phyloP scores from a whole-genome alignment of 306 rosid species.

The peach (Prunus persica) region Prunus_persica_NCBIv2 NC_034009.1:32279001-32279500 shows the following conservation, averaged over 20 bases:
- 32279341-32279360: not conserved
- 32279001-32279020: not conserved
- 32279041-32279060: not conserved
- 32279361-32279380: slow-evolving; percentile 83
- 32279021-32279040: not conserved
- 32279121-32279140: not conserved
- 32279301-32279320: not conserved
- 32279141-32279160: too few species aligned
- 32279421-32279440: slow-evolving; percentile 57
- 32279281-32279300: not conserved
- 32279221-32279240: not conserved
- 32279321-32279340: not conserved
- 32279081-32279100: too few species aligned
- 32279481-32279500: slow-evolving; percentile 20
- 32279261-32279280: slow-evolving; percentile 1
- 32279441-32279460: slow-evolving; percentile 37
- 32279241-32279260: slow-evolving; percentile 4
- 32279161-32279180: not conserved
- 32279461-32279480: slow-evolving; percentile 62
- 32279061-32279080: slow-evolving; percentile 1
- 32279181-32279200: not conserved
- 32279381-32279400: slow-evolving; percentile 62
- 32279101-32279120: not conserved
- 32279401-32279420: slow-evolving; percentile 61
- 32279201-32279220: not conserved